phyloP scores from a whole-genome alignment of 306 rosid species.

The Spatholobus suberectus region DNA sequence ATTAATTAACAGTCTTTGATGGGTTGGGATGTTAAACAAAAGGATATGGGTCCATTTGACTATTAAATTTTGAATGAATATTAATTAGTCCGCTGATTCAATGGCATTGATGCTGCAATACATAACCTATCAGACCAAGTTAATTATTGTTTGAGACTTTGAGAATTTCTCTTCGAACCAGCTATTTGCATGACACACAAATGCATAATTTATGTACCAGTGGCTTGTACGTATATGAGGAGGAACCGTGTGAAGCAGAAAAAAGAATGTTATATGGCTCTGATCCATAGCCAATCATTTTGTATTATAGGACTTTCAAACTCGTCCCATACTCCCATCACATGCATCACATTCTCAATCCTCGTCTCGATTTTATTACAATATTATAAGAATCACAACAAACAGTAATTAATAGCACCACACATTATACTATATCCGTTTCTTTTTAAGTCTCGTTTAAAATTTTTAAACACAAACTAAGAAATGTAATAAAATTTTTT shows the following conservation, averaged over 20 bases:
- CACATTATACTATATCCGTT: too few species aligned
- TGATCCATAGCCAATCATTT: conserved; percentile 54
- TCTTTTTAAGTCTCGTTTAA: too few species aligned
- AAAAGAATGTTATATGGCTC: conserved; percentile 35
- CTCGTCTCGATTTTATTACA: conserved; percentile 25
- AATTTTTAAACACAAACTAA: too few species aligned
- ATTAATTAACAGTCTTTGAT: conserved; percentile 15
- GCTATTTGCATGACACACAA: conserved; percentile 33
- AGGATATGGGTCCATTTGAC: conserved; percentile 29
- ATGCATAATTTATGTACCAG: conserved; percentile 12
- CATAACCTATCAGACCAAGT: conserved; percentile 15
- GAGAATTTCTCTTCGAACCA: conserved; percentile 22
- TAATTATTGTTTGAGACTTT: conserved; percentile 36
- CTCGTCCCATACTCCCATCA: conserved; percentile 61
- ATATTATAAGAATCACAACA: not conserved
- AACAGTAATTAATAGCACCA: not conserved
- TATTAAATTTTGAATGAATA: not conserved
- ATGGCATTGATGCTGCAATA: conserved; percentile 35
- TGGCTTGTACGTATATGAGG: conserved; percentile 36
- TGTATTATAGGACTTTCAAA: conserved; percentile 30
- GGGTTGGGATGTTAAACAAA: conserved; percentile 34
- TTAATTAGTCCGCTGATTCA: conserved; percentile 39
- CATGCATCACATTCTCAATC: conserved; percentile 59
- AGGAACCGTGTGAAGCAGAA: conserved; percentile 1
- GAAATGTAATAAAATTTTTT: too few species aligned